Base-by-base conservation (phyloP, 164 flowering plant species). In the Vitis vinifera region DNA sequence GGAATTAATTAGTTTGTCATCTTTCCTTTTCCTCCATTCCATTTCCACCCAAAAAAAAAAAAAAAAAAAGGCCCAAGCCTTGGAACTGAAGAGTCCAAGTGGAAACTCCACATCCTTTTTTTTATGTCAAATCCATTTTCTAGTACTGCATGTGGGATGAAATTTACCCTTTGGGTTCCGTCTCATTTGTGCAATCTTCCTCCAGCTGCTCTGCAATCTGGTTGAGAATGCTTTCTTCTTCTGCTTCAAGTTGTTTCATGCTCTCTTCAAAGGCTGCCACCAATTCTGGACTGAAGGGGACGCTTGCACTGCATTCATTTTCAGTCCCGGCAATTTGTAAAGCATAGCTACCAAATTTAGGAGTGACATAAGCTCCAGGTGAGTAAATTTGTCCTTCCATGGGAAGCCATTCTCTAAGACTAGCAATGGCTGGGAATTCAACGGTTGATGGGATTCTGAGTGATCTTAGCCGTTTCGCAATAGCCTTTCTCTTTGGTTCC, bases 261-360 rank as follows among this genome's bases (percentile, higher is more conserved):
- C 75, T 70, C 59, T 80, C 83, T 53, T 82, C 86, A 65, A 75
- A 61, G 8, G 84, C 82, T 47, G 78, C 75, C 55, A 82, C 68
- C 67, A 85, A 19, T 15, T 80, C 83, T 13, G 79, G 78, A 53
- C 76, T 78, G 44, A 85, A 80, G 13, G 75, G 66, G 5, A 59
- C 51, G 10, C 11, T 70, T 5, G 63, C 67, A 53, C 63, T 68
- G 71, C 63, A 49, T 29, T 73, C 64, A 50, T 27, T 63, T 59
- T 5, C 55, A 55, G n/a, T 27, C 51, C 44, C 62, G 30, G 59
- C 15, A 13, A 4, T 5, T 17, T 76, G 65, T 12, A 55, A 47
- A 53, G 51, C 10, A 27, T 69, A 69, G 69, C 72, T 71, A 13
- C 86, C 83, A 55, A 82, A 81, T 65, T 71, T 81, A 47, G 87